These are phyloP conservation scores for Acanthamoeba royreba DNA, from an alignment of 208 protist species.

Conservation along the genomic window DNA sequence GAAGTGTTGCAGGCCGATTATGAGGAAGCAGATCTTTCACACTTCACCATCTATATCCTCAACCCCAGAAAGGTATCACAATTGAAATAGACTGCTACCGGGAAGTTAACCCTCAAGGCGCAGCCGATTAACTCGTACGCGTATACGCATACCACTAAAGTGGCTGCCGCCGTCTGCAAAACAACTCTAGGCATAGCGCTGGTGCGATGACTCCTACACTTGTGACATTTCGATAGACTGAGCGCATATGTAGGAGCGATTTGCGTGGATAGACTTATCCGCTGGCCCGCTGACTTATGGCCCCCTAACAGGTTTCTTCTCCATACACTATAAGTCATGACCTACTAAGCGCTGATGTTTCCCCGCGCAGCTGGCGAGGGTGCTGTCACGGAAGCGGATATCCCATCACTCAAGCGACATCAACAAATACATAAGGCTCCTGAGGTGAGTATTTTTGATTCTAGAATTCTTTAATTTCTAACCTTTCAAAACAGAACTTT, in stretches of 20 bases:
- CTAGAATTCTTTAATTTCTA: too few relatives aligned
- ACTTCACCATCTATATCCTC: slow-evolving; percentile 12
- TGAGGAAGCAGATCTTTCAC: background rate
- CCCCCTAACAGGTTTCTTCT: background rate
- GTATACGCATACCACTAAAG: background rate
- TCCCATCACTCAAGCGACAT: background rate
- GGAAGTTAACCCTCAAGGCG: background rate
- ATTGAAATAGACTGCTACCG: background rate
- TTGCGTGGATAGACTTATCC: background rate
- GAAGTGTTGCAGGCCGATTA: background rate
- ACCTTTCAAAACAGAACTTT: background rate
- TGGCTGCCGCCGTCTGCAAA: background rate
- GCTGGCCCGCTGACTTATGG: background rate
- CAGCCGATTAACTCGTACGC: background rate
- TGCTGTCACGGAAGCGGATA: background rate
- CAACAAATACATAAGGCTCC: background rate
- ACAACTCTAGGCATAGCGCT: background rate
- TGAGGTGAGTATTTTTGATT: too few relatives aligned
- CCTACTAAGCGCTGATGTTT: too few relatives aligned
- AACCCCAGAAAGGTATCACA: background rate
- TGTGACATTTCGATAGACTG: too few relatives aligned
- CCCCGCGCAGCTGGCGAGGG: background rate
- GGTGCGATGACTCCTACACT: background rate
- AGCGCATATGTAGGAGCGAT: background rate
- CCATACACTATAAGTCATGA: too few relatives aligned